Conservation (phyloP, 768 basidiomycete species). For the Macrolepiota fuliginosa region DNA sequence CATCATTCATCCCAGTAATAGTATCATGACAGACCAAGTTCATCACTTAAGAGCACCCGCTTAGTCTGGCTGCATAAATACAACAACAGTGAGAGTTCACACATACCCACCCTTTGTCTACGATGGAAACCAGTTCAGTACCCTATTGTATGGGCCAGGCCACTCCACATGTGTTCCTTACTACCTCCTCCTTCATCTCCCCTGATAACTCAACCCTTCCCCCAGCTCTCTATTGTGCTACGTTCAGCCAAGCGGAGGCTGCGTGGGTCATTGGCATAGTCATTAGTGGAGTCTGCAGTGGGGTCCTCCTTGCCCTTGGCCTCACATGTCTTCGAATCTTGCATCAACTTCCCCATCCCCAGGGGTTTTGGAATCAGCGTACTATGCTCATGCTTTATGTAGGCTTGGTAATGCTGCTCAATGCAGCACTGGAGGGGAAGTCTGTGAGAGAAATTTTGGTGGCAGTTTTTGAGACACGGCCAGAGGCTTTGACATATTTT, state of each 20-base stretch:
- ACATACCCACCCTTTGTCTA: too few relatives aligned
- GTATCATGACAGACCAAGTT: too few relatives aligned
- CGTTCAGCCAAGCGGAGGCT: background rate
- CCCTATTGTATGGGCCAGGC: too few relatives aligned
- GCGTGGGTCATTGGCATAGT: background rate
- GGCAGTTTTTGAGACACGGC: background rate
- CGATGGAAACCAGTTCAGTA: too few relatives aligned
- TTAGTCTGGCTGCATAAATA: too few relatives aligned
- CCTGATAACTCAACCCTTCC: background rate
- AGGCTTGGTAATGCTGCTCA: background rate
- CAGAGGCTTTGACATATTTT: background rate
- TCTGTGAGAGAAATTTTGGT: background rate
- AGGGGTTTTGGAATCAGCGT: background rate
- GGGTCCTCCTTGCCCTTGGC: background rate
- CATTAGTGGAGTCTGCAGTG: background rate
- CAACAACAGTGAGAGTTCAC: too few relatives aligned
- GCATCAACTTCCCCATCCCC: background rate
- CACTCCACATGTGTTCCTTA: too few relatives aligned
- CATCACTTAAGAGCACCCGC: too few relatives aligned
- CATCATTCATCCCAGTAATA: too few relatives aligned
- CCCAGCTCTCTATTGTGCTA: background rate
- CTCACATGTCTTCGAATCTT: background rate
- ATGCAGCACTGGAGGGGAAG: background rate
- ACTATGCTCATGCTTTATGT: background rate
- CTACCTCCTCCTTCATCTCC: too few relatives aligned